Percentiles rank a stretch among this genome's conserved stretches.
phyloP scores from a whole-genome alignment of 2,329 filamentous ascomycete genomes.

The Seiridium cupressi region DNA sequence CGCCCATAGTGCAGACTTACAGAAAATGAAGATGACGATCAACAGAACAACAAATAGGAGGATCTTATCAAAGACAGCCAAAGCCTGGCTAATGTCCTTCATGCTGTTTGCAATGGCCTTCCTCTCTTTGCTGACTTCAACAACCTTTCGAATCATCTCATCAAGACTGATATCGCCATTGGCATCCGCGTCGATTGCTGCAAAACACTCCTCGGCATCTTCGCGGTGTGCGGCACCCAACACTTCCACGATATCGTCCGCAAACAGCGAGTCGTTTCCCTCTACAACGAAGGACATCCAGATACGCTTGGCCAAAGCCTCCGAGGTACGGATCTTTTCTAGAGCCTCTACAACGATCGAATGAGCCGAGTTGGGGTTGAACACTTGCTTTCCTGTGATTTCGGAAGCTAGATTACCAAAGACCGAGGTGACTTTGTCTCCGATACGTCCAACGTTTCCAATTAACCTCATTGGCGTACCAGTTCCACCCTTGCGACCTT shows the following conservation, averaged over 20 bases:
- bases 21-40: conserved; percentile 79
- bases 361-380: conserved; percentile 88
- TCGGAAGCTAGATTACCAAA: conserved; percentile 94
- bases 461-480: conserved; percentile 79
- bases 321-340: conserved; percentile 78
- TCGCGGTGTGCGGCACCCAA: conserved; percentile 71
- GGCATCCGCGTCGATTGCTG: conserved; percentile 75
- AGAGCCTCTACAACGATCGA: conserved; percentile 86
- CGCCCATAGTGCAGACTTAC: conserved; percentile 40
- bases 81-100: conserved; percentile 95
- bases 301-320: conserved; percentile 89
- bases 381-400: conserved; percentile 92
- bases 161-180: conserved; percentile 95
- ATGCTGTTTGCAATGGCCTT: conserved; percentile 90
- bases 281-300: conserved; percentile 99
- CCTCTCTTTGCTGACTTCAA: conserved; percentile 79
- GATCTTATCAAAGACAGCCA: conserved; percentile 85
- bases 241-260: conserved; percentile 84
- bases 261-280: conserved; percentile 73
- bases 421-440: conserved; percentile 89
- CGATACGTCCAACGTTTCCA: conserved; percentile 72
- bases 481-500: conserved; percentile 50
- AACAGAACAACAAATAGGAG: conserved; percentile 79
- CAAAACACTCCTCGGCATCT: conserved; percentile 85
- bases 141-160: conserved; percentile 87